A percentile compares a stretch with the other conserved stretches of the same genome.
Evolutionary conservation across 768 basidiomycete species (phyloP).

Genomic region (Kondoa malvinella): DNA sequence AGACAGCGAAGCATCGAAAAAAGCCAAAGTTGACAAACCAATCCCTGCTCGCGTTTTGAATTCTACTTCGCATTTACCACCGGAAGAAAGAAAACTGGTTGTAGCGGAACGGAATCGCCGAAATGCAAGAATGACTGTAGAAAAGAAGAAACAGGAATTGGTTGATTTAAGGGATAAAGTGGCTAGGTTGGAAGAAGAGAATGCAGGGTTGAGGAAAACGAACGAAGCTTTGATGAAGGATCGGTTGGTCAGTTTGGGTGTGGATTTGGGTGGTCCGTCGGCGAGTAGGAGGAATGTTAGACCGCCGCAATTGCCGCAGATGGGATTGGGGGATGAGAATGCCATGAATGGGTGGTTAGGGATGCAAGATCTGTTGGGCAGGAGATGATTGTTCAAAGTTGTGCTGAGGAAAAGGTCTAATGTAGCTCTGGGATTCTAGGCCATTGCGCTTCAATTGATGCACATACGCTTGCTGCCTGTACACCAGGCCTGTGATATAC

Average conservation of each 20-base stretch:
- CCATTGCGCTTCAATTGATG: too few species aligned
- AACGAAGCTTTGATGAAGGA: constrained; percentile 3
- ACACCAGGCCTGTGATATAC: too few species aligned
- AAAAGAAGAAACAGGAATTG: neutral
- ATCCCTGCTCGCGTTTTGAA: neutral
- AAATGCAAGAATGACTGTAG: neutral
- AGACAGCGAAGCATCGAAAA: neutral
- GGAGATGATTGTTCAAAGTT: too few species aligned
- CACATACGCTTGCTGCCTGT: too few species aligned
- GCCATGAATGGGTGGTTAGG: too few species aligned
- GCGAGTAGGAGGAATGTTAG: too few species aligned
- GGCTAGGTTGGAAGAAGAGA: neutral
- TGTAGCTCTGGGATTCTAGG: too few species aligned
- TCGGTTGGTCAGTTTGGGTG: neutral
- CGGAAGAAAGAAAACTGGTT: neutral
- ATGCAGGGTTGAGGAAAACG: neutral
- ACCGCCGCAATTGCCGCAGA: too few species aligned
- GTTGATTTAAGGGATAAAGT: neutral
- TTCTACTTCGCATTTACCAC: constrained; percentile 1
- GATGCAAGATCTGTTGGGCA: too few species aligned
- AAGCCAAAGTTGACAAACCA: neutral
- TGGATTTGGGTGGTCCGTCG: neutral
- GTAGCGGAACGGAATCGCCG: neutral
- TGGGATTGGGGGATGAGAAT: too few species aligned
- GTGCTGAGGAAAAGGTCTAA: too few species aligned